phyloP scores from a whole-genome alignment of 169 alveolate species.

The Plasmodium gaboni region DNA sequence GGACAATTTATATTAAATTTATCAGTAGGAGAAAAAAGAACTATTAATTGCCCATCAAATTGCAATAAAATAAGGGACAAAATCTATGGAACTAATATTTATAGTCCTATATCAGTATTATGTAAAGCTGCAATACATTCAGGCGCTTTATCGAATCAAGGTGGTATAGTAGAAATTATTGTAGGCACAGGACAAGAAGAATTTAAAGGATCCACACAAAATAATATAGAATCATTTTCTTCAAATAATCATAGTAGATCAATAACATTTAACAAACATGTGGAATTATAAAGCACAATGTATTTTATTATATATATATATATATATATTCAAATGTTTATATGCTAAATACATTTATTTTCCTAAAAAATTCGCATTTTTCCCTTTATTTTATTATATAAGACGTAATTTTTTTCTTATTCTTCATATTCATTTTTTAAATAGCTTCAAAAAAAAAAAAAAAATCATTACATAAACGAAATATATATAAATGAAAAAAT shows the following conservation, averaged over 20 bases:
- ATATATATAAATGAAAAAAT: too few relatives aligned
- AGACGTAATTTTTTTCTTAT: too few relatives aligned
- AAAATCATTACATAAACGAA: too few relatives aligned
- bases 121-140: slow-evolving; percentile 93
- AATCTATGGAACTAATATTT: slow-evolving; percentile 85
- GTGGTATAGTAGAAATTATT: slow-evolving; percentile 79
- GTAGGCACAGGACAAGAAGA: slow-evolving; percentile 24
- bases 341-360: slow-evolving; percentile 2
- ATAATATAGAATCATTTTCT: slow-evolving; percentile 27
- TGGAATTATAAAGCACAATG: background rate
- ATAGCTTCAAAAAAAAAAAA: too few relatives aligned
- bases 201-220: slow-evolving; percentile 61
- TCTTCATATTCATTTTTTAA: too few relatives aligned
- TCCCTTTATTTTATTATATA: background rate
- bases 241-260: slow-evolving; percentile 14
- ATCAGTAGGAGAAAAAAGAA: slow-evolving; percentile 83
- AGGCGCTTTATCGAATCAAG: slow-evolving; percentile 83
- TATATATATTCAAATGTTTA: background rate
- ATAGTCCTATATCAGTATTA: slow-evolving; percentile 90
- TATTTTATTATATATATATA: background rate
- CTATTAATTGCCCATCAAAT: slow-evolving; percentile 88
- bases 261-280: slow-evolving; percentile 19
- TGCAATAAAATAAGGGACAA: slow-evolving; percentile 82
- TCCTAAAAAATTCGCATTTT: background rate
- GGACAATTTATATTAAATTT: slow-evolving; percentile 83